Evolutionary conservation across 2,329 filamentous ascomycete genomes (phyloP), one percentile per base, ranked within the genome.

Genomic region (Ophiocordyceps camponoti-rufipedis): DNA sequence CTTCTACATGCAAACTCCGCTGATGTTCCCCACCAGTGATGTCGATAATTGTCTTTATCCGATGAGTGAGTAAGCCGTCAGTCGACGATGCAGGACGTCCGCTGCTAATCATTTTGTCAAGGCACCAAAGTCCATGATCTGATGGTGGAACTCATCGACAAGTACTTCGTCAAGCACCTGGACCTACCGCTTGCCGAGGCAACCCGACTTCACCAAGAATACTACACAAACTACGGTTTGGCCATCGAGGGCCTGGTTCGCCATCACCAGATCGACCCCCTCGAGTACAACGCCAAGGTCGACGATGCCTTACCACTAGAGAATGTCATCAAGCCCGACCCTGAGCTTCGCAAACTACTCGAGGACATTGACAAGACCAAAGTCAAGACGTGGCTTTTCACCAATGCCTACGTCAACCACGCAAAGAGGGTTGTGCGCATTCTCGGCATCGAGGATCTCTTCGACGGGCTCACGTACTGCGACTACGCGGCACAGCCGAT

Each of bases 41-140:
- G 96, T 98, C 58, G 91, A 98, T 70, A 98, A 98, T 59, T 98
- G 93, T 64, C 75, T 96, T 46, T 96, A 95, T 57, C 79, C 88
- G 0, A 87, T 82, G 64, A 88, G 85, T 87, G 58, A 63, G 74
- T 59, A 4, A 40, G 44, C 43, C 39, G 33, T 43, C 40, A 44
- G 28, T 35, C 29, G n/a, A 18, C 41, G 28, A 41, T 13, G 14
- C 11, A 8, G 14, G 31, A 7, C 14, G 44, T 31, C 31, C 6
- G 23, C 41, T 6, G 41, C 49, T 50, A 43, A 50, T 31, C 29
- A 7, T n/a, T 6, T 18, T 10, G 35, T 10, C 49, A 81, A 23
- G 83, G 75, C 58, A 78, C 78, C 52, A 83, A 82, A 54, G 86
- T 98, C 42, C 84, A 93, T 57, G 81, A 93, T 57, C 71, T 84